Conservation (phyloP, 495 filamentous ascomycete genomes). For the Cercophora scortea region DNA sequence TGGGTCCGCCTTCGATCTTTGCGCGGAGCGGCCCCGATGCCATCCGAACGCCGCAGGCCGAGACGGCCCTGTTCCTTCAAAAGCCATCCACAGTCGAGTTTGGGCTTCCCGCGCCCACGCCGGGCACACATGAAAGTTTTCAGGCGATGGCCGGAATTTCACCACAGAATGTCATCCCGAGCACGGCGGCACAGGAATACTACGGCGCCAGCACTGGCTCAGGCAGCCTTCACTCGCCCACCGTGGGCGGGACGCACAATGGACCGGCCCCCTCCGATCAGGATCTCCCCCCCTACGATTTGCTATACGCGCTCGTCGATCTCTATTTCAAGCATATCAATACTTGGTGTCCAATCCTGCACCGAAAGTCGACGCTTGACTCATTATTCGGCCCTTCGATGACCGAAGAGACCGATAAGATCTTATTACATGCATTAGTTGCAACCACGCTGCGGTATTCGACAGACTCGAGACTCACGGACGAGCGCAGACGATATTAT, state of each 20-base stretch:
- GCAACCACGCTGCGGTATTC: slow-evolving; percentile 80
- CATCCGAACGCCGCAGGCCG: slow-evolving; percentile 46
- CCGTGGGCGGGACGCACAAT: slow-evolving; percentile 27
- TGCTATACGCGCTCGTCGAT: slow-evolving; percentile 73
- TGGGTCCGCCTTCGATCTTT: slow-evolving; percentile 29
- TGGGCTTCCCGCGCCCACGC: slow-evolving; percentile 20
- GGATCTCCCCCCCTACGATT: slow-evolving; percentile 77
- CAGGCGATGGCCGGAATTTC: slow-evolving; percentile 26
- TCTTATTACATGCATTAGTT: slow-evolving; percentile 79
- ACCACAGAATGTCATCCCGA: slow-evolving; percentile 19
- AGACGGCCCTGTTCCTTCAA: slow-evolving; percentile 56
- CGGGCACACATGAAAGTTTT: slow-evolving; percentile 27
- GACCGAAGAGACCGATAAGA: slow-evolving; percentile 71
- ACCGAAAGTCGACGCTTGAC: slow-evolving; percentile 70
- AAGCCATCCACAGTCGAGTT: slow-evolving; percentile 44
- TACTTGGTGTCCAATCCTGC: slow-evolving; percentile 83
- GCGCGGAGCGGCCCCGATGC: slow-evolving; percentile 23
- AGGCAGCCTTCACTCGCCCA: slow-evolving; percentile 36
- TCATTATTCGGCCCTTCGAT: slow-evolving; percentile 70
- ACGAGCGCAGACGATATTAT: slow-evolving; percentile 61
- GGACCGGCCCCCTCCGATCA: slow-evolving; percentile 50
- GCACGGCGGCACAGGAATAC: slow-evolving; percentile 35
- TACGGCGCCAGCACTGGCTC: slow-evolving; percentile 25
- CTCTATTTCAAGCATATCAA: slow-evolving; percentile 89
- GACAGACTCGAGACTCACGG: slow-evolving; percentile 61